A percentile compares a stretch with the other conserved stretches of the same genome.
These are phyloP conservation scores for Boletus reticulatus DNA, from an alignment of 768 basidiomycete genomes.

Conservation along the genomic window DNA sequence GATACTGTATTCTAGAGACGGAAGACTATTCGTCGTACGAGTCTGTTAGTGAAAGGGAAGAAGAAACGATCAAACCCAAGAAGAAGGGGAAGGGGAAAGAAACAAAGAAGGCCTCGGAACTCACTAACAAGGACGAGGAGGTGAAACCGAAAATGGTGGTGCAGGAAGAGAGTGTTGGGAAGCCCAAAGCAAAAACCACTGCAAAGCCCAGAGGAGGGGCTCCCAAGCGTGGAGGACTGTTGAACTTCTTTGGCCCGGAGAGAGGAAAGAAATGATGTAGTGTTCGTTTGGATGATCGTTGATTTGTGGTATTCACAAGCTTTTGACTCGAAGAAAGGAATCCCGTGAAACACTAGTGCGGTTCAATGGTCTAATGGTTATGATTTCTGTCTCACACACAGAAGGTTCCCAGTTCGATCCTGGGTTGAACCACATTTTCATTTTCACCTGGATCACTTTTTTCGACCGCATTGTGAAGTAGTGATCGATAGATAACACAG, in stretches of 20 bases:
- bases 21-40: constrained; percentile 84
- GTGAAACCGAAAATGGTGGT: constrained; percentile 4
- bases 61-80: constrained; percentile 21
- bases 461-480: too few relatives aligned
- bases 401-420: constrained; percentile 49
- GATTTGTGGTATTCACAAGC: too few relatives aligned
- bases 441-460: too few relatives aligned
- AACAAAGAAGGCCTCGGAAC: constrained; percentile 17
- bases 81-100: constrained; percentile 16
- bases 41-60: constrained; percentile 61
- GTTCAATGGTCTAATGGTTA: constrained; percentile 49
- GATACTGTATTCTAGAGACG: constrained; percentile 43
- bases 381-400: constrained; percentile 51
- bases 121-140: constrained; percentile 12
- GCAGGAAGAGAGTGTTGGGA: constrained; percentile 14
- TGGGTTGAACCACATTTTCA: constrained; percentile 35
- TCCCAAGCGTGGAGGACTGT: constrained; percentile 27
- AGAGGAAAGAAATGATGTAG: constrained; percentile 25
- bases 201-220: constrained; percentile 18
- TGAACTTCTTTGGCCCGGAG: constrained; percentile 35
- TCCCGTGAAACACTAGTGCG: not conserved
- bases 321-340: too few relatives aligned
- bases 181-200: constrained; percentile 18
- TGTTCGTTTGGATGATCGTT: not conserved
- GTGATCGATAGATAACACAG: too few relatives aligned